Base-by-base conservation (phyloP, 2,329 filamentous ascomycete species). In the Trichoderma harzianum region DNA sequence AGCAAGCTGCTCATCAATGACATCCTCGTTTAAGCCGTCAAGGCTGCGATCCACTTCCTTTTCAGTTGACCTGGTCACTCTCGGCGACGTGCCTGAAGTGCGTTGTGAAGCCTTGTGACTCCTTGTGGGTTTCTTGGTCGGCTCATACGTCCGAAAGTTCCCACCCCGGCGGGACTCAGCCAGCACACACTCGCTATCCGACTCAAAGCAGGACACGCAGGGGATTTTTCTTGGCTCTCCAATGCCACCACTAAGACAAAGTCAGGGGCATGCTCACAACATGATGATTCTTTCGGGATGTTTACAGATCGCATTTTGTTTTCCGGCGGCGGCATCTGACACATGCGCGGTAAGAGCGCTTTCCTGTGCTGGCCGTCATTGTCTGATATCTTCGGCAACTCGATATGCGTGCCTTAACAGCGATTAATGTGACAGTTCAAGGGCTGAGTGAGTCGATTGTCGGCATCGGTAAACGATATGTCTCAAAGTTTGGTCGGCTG, bases 291-390 rank as follows among this genome's bases (percentile, higher is more conserved):
- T 5, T 2, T 18, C 16, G 30, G n/a, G 7, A 3, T 12, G 6
- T 14, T 68, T 58, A 68, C 65, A 68, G 53, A 60, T 68, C 65
- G 24, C 65, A 68, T 60, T 36, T 58, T 47, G 65, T 68, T 26
- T 68, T 68, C 18, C 65, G 65, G 10, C 65, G 53, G 11, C 65
- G 65, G 10, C 65, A 68, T 21, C 65, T 60, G 32, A 60, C n/a
- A 12, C 65, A 68, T n/a, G 65, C 65, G 11, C 65, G 65, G 5
- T 68, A 68, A 60, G 65, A 68, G 2, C 65, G 24, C 34, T 68
- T 68, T 16, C 65, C 65, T 8, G 65, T 68, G n/a, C 65, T 55
- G 8, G 18, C 3, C n/a, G 65, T 68, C 65, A 68, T 68, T 12
- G 18, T 57, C 21, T 14, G 11, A 14, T 34, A n/a, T n/a, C 28